A percentile compares a stretch with the other conserved stretches of the same genome.
Evolutionary conservation across 106 monocot genomes (phyloP).

Genomic region (Dendrobium catenatum): DNA sequence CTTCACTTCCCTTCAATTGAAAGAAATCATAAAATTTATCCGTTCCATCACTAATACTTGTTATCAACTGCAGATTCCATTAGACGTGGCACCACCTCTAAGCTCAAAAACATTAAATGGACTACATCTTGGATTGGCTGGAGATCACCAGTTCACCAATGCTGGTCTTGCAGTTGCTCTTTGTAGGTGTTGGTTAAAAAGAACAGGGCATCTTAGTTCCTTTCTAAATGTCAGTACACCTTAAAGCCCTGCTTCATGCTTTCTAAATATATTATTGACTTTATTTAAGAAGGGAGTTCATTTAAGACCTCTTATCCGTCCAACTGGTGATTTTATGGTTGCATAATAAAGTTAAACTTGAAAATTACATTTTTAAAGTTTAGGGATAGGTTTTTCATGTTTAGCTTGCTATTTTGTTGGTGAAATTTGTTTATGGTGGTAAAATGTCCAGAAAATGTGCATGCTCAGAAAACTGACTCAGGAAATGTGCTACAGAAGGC

Average conservation of each 20-base stretch:
- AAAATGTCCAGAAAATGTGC: not conserved
- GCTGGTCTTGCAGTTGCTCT: slow-evolving; percentile 89
- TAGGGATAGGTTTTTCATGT: not conserved
- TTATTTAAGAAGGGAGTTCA: not conserved
- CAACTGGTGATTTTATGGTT: not conserved
- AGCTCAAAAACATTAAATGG: slow-evolving; percentile 31
- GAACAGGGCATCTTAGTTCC: slow-evolving; percentile 30
- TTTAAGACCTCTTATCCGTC: not conserved
- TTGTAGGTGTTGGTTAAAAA: slow-evolving; percentile 65
- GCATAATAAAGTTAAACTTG: not conserved
- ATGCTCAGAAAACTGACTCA: not conserved
- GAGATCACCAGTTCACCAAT: slow-evolving; percentile 85
- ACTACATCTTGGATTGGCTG: slow-evolving; percentile 67
- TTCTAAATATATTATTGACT: not conserved
- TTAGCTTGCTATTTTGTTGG: not conserved
- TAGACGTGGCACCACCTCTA: slow-evolving; percentile 54
- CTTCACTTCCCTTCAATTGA: not conserved
- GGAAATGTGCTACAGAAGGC: not conserved
- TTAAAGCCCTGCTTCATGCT: not conserved
- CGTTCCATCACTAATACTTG: not conserved
- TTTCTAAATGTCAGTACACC: slow-evolving; percentile 29
- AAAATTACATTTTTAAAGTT: not conserved
- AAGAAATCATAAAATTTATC: not conserved
- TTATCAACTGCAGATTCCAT: slow-evolving; percentile 39
- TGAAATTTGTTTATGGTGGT: not conserved